A percentile compares a stretch with the other conserved stretches of the same genome.
Conservation (phyloP, 179 eudicot genomes). For the Carnegiea gigantea region DNA sequence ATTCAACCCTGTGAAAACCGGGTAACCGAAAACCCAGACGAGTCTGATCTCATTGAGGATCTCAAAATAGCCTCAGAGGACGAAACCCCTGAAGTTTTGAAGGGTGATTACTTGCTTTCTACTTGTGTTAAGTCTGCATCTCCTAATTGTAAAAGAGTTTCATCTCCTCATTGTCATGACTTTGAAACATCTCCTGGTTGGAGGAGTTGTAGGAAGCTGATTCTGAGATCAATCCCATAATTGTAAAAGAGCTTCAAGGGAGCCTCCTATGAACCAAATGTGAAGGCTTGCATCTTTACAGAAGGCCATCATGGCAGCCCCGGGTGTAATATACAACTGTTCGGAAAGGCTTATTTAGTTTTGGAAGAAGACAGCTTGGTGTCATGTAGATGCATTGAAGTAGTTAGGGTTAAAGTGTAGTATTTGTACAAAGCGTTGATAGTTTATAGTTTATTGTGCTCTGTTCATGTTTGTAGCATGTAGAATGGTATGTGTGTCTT, state of each 20-base stretch:
- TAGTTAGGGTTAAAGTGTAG: background rate
- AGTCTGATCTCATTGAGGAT: constrained; percentile 19
- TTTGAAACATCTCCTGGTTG: constrained; percentile 34
- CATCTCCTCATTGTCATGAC: constrained; percentile 35
- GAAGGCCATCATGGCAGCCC: background rate
- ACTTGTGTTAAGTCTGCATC: constrained; percentile 40
- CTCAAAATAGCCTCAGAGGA: constrained; percentile 25
- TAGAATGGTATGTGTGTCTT: background rate
- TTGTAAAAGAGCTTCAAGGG: constrained; percentile 15
- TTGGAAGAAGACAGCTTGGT: background rate
- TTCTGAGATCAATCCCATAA: constrained; percentile 48
- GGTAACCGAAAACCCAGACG: constrained; percentile 9
- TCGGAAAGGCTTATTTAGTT: background rate
- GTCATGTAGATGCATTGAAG: background rate
- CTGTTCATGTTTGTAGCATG: background rate
- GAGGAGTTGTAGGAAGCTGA: constrained; percentile 58
- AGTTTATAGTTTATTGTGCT: background rate
- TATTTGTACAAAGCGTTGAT: constrained; percentile 1
- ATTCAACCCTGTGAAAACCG: constrained; percentile 28
- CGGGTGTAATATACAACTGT: background rate
- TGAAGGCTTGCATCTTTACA: background rate
- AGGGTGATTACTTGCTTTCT: constrained; percentile 26
- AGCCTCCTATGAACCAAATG: constrained; percentile 16
- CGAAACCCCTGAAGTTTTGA: constrained; percentile 27
- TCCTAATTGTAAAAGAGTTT: constrained; percentile 52